Percentiles rank a stretch among this genome's conserved stretches.
Evolutionary conservation across 2,329 filamentous ascomycete genomes (phyloP).

Genomic region (Botrytis pseudocinerea): DNA sequence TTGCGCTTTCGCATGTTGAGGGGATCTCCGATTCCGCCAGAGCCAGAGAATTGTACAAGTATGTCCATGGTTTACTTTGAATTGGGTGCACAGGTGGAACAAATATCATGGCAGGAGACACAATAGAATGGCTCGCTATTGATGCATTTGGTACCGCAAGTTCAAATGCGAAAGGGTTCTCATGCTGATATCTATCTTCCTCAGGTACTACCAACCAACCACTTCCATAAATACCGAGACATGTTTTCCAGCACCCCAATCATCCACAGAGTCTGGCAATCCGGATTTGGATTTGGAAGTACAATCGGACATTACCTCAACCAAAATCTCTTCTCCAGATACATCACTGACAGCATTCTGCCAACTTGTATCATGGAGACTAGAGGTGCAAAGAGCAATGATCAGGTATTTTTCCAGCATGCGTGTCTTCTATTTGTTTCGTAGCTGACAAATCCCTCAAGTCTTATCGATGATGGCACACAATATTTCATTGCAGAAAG

Average conservation of each 20-base stretch:
- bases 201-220: conserved; percentile 39
- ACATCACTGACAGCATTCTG: conserved; percentile 49
- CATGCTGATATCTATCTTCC: conserved; percentile 20
- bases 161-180: not conserved
- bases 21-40: conserved; percentile 38
- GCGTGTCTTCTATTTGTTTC: not conserved
- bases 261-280: conserved; percentile 15
- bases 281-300: conserved; percentile 26
- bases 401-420: conserved; percentile 41
- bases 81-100: not conserved
- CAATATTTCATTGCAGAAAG: conserved; percentile 56
- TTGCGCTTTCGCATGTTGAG: conserved; percentile 36
- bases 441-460: conserved; percentile 28
- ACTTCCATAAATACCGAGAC: conserved; percentile 19
- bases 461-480: conserved; percentile 48
- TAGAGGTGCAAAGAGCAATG: conserved; percentile 50
- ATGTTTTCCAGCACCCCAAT: conserved; percentile 12
- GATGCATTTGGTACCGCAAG: not conserved
- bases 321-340: conserved; percentile 44
- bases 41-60: conserved; percentile 42
- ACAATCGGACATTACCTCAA: conserved; percentile 35
- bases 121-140: not conserved
- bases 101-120: not conserved
- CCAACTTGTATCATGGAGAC: conserved; percentile 52
- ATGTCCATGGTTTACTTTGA: conserved; percentile 20